Base-by-base conservation (phyloP, 78 protist genomes). In the Dictyostelium purpureum region DNA sequence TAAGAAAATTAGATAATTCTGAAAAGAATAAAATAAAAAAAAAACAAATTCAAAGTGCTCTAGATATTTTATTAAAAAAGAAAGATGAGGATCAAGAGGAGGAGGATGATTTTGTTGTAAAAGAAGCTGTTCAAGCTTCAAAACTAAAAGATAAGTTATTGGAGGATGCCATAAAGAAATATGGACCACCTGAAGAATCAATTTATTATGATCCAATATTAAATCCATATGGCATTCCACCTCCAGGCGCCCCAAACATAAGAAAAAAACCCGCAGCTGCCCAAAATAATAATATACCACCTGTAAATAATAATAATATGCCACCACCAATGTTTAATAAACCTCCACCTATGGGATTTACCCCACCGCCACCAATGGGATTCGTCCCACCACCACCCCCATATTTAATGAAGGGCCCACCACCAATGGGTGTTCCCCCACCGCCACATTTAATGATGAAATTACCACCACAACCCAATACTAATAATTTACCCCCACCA, bases 201-300 rank as follows among this genome's bases (percentile, higher is more conserved):
- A 47, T 67, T 73, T 51, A 45, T n/a, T 26, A 67, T 79, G 88
- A 69, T 67, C 37, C 87, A 33, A 45, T 73, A 16, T 47, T 47
- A 47, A 73, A 73, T 47, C 79, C 79, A 16, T 73, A 73, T 49
- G 79, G 79, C n/a, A 78, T 78, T 9, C 57, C 61, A 16, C 75
- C 75, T 0, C 87, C 87, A 0, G 66, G 66, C 35, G 14, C n/a
- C 26, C 66, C 19, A 75, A 49, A 49, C 52, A 57, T 42, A 11
- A 61, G 49, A 31, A 54, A 54, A 18, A 63, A 69, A 40, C 76
- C 76, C 4, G 76, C 76, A 67, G 26, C 75, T 21, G 3, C 75
- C 52, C 7, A 47, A 10, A 47, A 47, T 47, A 47, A 57, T 19
- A 57, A 57, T 57, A 24, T 57, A 19, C 66, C 66, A 24, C 66